Evolutionary conservation across 495 filamentous ascomycete species (phyloP), one percentile per base, ranked within the genome.

Genomic region (Neurospora sp.): DNA sequence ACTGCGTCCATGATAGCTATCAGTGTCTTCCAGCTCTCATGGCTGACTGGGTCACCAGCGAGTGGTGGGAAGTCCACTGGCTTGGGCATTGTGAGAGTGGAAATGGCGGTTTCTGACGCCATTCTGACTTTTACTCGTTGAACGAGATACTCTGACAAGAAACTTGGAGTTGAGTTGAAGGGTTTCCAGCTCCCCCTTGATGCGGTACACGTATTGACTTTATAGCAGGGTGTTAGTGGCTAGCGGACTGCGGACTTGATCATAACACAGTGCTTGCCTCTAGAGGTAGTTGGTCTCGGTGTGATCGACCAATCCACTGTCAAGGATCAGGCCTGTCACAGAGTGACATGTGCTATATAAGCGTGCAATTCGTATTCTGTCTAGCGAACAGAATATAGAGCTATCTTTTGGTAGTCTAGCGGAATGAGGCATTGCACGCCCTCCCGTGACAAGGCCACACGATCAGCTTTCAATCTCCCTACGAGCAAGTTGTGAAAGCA

Each of bases 1-100:
- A 76, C 71, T 1, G 77, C 49, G 71, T 78, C 75, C 77, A 78
- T 78, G 20, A 78, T 31, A 11, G 72, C 70, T 75, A 78, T 75
- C 31, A 78, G 66, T 18, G 76, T 73, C 12, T 60, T 70, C 75
- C 75, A 78, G 42, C 74, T 75, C 70, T 16, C 62, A 4, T 44
- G 62, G 41, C 16, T 71, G 20, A 78, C 49, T 7, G 23, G 76
- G 10, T 54, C 20, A 54, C 46, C 20, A 12, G 46, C 46, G 23
- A 54, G 46, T 10, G 20, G 46, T 1, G 46, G 76, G 18, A 76
- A 72, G 20, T 31, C 35, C 27, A 77, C 70, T 2, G 66, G 16
- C 60, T 70, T 62, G 2, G 76, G 76, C 39, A 72, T 70, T 35
- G 72, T 72, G 44, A 66, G 42, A 8, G 74, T 72, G 39, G 72